These are phyloP conservation scores for Cytospora piceicola DNA, from an alignment of 2,329 filamentous ascomycete genomes.

Conservation along the genomic window DNA sequence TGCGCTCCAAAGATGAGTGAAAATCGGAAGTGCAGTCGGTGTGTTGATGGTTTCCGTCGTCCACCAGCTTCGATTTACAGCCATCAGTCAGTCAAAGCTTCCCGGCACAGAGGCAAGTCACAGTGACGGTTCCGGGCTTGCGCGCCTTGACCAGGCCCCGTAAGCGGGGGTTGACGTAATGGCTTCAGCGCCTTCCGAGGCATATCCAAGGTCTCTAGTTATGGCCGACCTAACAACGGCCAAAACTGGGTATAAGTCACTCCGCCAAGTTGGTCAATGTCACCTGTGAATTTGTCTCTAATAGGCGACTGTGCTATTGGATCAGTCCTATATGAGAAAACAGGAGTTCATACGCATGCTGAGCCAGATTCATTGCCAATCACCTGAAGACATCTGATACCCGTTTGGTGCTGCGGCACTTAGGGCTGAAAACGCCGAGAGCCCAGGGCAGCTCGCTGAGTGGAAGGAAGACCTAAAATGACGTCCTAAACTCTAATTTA, in stretches of 20 bases:
- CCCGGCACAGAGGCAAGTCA: not conserved
- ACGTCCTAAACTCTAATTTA: not conserved
- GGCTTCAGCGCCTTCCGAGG: not conserved
- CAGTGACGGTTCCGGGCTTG: slow-evolving; percentile 3
- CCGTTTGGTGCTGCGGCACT: not conserved
- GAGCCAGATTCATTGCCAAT: not conserved
- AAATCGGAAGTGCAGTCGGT: slow-evolving; percentile 3
- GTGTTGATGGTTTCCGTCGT: not conserved
- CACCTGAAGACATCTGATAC: not conserved
- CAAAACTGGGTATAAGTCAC: not conserved
- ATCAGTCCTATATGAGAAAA: not conserved
- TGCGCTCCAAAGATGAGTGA: not conserved
- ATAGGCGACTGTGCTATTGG: not conserved
- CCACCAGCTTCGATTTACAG: slow-evolving; percentile 21
- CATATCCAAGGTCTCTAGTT: not conserved
- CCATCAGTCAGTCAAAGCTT: slow-evolving; percentile 8
- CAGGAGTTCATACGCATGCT: not conserved
- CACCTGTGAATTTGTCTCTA: not conserved
- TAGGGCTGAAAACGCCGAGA: not conserved
- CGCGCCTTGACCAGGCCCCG: not conserved
- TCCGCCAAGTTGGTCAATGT: not conserved
- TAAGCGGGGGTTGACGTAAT: slow-evolving; percentile 4
- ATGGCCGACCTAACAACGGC: not conserved
- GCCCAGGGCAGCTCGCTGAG: not conserved
- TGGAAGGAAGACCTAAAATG: not conserved